Evolutionary conservation across 495 filamentous ascomycete species (phyloP).

Genomic region (Lepraria neglecta): DNA sequence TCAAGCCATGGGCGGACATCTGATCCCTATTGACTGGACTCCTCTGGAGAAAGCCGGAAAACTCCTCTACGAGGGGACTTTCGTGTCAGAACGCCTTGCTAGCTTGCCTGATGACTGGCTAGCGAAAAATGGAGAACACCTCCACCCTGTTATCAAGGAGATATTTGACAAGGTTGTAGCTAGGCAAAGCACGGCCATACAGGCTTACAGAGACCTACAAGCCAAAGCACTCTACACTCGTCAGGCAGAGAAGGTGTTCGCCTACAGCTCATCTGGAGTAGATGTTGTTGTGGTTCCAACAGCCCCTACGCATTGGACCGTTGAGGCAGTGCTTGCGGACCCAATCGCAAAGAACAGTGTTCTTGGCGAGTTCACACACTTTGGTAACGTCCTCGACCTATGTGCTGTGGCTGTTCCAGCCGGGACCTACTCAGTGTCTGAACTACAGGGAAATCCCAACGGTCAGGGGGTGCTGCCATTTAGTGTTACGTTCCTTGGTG

Average conservation of each 20-base stretch:
- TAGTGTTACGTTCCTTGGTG: slow-evolving; percentile 56
- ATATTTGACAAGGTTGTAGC: slow-evolving; percentile 45
- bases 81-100: slow-evolving; percentile 52
- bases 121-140: slow-evolving; percentile 32
- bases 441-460: slow-evolving; percentile 23
- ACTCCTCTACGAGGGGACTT: slow-evolving; percentile 50
- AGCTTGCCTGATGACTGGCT: slow-evolving; percentile 41
- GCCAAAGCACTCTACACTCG: slow-evolving; percentile 40
- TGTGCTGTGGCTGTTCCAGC: slow-evolving; percentile 56
- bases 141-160: slow-evolving; percentile 51
- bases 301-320: slow-evolving; percentile 51
- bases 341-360: slow-evolving; percentile 50
- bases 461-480: slow-evolving; percentile 45
- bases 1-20: slow-evolving; percentile 42
- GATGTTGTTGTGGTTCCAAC: slow-evolving; percentile 59
- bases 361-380: slow-evolving; percentile 57
- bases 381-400: slow-evolving; percentile 59
- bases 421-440: slow-evolving; percentile 35
- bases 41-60: slow-evolving; percentile 51
- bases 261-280: slow-evolving; percentile 38
- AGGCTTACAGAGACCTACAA: slow-evolving; percentile 51
- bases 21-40: slow-evolving; percentile 46
- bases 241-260: slow-evolving; percentile 44
- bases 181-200: slow-evolving; percentile 44
- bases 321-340: slow-evolving; percentile 50